Conservation (phyloP, 2,329 filamentous ascomycete genomes). For the Fusarium poae region DNA sequence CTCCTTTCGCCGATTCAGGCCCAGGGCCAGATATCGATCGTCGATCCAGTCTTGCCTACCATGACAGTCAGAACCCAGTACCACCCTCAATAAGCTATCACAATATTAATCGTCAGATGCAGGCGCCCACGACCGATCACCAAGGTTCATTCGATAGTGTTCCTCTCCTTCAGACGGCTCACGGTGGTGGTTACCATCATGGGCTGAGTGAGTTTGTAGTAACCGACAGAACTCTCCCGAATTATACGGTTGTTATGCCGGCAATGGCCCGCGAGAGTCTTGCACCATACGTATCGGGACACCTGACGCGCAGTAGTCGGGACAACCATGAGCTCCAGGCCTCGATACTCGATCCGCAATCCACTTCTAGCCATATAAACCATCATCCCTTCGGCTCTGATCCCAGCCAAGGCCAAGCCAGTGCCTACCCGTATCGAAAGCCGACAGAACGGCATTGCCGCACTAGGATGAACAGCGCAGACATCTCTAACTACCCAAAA, state of each 20-base stretch:
- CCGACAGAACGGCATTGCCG: slow-evolving; percentile 4
- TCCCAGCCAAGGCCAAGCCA: slow-evolving; percentile 7
- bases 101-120: slow-evolving; percentile 42
- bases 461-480: background rate
- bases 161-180: slow-evolving; percentile 3
- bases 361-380: background rate
- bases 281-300: background rate
- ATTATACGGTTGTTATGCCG: slow-evolving; percentile 1
- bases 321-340: slow-evolving; percentile 7
- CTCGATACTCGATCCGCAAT: slow-evolving; percentile 6
- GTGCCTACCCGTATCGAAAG: slow-evolving; percentile 12
- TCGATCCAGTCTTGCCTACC: slow-evolving; percentile 37
- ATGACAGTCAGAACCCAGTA: slow-evolving; percentile 46
- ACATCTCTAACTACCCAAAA: slow-evolving; percentile 1
- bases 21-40: slow-evolving; percentile 27
- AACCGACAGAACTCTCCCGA: slow-evolving; percentile 19
- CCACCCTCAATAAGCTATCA: slow-evolving; percentile 29
- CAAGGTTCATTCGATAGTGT: slow-evolving; percentile 33
- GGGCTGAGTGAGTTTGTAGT: slow-evolving; percentile 20
- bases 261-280: slow-evolving; percentile 1
- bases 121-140: slow-evolving; percentile 39
- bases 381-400: background rate
- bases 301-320: slow-evolving; percentile 1
- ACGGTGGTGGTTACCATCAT: slow-evolving; percentile 4
- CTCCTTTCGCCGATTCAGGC: slow-evolving; percentile 21